Base-by-base conservation (phyloP, 2,329 filamentous ascomycete species). In the Venturia carpophila region DNA sequence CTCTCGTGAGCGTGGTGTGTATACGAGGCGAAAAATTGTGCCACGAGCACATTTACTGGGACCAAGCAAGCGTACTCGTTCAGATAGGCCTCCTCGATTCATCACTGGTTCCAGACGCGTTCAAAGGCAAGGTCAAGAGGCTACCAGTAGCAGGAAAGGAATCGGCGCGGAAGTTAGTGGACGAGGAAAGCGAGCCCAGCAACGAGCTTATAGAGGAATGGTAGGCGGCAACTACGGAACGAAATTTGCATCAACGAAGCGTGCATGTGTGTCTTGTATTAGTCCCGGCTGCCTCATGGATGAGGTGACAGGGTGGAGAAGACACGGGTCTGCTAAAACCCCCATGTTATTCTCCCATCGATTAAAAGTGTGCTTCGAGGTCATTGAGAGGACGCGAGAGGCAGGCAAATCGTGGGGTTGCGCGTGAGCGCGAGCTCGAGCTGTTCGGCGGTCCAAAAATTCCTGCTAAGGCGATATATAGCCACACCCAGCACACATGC, bases 31-130 rank as follows among this genome's bases (percentile, higher is more conserved):
- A 80, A 0, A 81, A 79, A 68, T 71, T 86, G 15, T 83, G 79
- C 72, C 80, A 79, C 21, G 84, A 87, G 71, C 79, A 84, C 63
- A 73, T 85, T 3, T 86, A 86, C 70, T 87, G 84, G 84, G 84
- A 86, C 68, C 84, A 87, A 69, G 84, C 84, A 11, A 82, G 78
- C 60, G 83, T 86, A 9, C 71, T 87, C 17, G 80, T 85, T 56
- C 84, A 86, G 70, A 75, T 84, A 0, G 84, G 84, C 0, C 69
- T 86, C 66, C 66, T 86, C 62, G 82, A 85, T 73, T 79, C 82
- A n/a, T 82, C 83, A 66, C 69, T 78, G 1, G 76, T 85, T 24
- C 81, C 82, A 0, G 73, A 78, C 47, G 72, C 76, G 11, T 37
- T 68, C 27, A 56, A 58, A 60, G 66, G 65, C 41, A 78, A 79